Base-by-base conservation (phyloP, 1,284 basidiomycete species). In the Microbotryum scabiosae region DNA sequence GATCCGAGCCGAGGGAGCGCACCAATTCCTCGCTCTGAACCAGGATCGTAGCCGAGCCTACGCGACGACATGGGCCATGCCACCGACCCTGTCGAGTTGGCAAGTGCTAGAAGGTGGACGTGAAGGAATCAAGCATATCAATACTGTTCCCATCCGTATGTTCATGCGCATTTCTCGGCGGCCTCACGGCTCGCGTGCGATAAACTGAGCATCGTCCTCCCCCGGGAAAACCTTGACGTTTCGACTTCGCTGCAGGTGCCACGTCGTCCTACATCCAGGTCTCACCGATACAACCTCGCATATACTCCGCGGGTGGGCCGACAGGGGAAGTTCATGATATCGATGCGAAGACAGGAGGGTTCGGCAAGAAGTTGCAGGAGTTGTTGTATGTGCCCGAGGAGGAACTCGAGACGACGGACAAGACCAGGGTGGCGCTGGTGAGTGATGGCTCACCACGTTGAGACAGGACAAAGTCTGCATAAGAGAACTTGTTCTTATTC, bases 221-320 rank as follows among this genome's bases (percentile, higher is more conserved):
- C 41, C 6, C 26, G 26, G 54, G 30, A 41, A 41, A 41, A 16
- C 36, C 36, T 41, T 52, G 25, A 21, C 25, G 44, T 25, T 23
- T 21, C 36, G 47, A 14, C 4, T 48, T 28, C 5, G 30, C 36
- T 14, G 26, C 59, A 71, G 68, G 66, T 1, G 67, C 69, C 6
- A 68, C 67, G 4, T 67, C 66, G 0, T 72, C 70, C 7, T 75
- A 75, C 59, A 67, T 75, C n/a, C 62, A 62, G 48, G 47, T 67
- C 51, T 68, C 68, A 55, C 57, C 70, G 58, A 58, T 62, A 57
- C 63, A 71, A 50, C 8, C 54, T 50, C 54, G 63, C 1, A 64
- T 76, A 30, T 77, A 76, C 64, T 76, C 75, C 9, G 75, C 74
- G 10, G 75, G 76, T 28, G 76, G 76, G 20, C 76, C 76, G 2